These are phyloP conservation scores for Claviceps pusilla DNA, from an alignment of 2,329 filamentous ascomycete species.

Conservation along the genomic window DNA sequence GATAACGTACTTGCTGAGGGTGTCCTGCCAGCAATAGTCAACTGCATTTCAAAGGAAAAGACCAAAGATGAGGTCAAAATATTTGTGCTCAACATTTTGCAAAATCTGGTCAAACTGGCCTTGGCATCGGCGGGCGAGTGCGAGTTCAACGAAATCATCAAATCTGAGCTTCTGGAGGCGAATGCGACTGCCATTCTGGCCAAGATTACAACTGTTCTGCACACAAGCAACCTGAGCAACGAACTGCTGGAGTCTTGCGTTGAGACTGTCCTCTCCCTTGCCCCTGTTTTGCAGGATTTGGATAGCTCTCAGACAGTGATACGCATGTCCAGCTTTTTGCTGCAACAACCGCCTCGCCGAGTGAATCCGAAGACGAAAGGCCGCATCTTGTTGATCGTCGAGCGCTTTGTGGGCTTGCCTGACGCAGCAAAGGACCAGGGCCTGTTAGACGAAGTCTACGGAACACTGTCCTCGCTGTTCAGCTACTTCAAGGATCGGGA, in stretches of 20 bases:
- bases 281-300: constrained; percentile 51
- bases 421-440: constrained; percentile 21
- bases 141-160: constrained; percentile 42
- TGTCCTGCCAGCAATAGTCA: constrained; percentile 55
- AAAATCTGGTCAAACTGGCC: constrained; percentile 49
- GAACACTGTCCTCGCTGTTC: constrained; percentile 66
- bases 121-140: constrained; percentile 38
- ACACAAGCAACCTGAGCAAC: constrained; percentile 45
- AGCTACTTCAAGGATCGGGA: constrained; percentile 75
- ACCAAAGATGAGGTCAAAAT: constrained; percentile 77
- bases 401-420: constrained; percentile 61
- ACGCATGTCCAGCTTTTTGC: constrained; percentile 62
- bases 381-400: constrained; percentile 61
- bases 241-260: constrained; percentile 68
- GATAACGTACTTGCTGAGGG: constrained; percentile 33
- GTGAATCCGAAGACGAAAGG: constrained; percentile 76
- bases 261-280: constrained; percentile 60
- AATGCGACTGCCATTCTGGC: constrained; percentile 47
- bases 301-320: constrained; percentile 64
- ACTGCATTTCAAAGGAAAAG: constrained; percentile 55
- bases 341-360: constrained; percentile 69
- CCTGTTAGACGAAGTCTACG: constrained; percentile 52
- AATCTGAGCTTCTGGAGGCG: constrained; percentile 38
- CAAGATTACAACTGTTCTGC: constrained; percentile 54
- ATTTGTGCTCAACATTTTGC: constrained; percentile 63